Base-by-base conservation (phyloP, 257 asterid species). In the Petunia axillaris region DNA sequence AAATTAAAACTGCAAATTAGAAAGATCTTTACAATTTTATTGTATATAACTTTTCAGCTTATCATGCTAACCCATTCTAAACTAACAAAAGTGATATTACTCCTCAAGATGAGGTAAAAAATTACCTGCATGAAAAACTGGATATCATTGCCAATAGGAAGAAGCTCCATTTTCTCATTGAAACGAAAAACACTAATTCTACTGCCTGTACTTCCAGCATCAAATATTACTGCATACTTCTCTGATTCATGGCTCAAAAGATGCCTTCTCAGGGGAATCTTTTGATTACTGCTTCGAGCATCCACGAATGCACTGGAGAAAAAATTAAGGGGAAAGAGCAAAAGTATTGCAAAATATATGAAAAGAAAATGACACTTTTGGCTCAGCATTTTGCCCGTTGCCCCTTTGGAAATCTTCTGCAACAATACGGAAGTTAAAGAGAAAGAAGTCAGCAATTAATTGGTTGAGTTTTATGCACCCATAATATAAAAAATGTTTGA, bases 171-270 rank as follows among this genome's bases (percentile, higher is more conserved):
- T 59, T 91, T 82, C 75, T 87, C 71, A 82, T 89, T 78, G 73
- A 93, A 93, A 60, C 94, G 85, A 78, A 93, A 92, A 13, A 90
- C 97, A 58, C 90, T 93, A 64, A 93, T 97, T 86, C 98, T 89
- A 81, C 97, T 91, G 54, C 96, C 98, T 0, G 96, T 90, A 82
- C 97, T 93, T 16, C 97, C 96, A 1, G 96, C 98, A 65, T 93
- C 96, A 63, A 93, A 93, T 40, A 93, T 89, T 40, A 93, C 98
- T 0, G 98, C 98, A 77, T 93, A 93, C 1, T 81, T 82, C 76
- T 82, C 88, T 7, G 87, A 35, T 40, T 83, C 88, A 70, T 81
- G 81, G 68, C 87, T 86, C 13, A 43, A 88, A 86, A 46, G 90
- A 82, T 76, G 89, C 79, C 78, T 85, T 87, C 52, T 70, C 1